Evolutionary conservation across 2,329 filamentous ascomycete genomes (phyloP).

Genomic region (Gnomoniopsis smithogilvyi): DNA sequence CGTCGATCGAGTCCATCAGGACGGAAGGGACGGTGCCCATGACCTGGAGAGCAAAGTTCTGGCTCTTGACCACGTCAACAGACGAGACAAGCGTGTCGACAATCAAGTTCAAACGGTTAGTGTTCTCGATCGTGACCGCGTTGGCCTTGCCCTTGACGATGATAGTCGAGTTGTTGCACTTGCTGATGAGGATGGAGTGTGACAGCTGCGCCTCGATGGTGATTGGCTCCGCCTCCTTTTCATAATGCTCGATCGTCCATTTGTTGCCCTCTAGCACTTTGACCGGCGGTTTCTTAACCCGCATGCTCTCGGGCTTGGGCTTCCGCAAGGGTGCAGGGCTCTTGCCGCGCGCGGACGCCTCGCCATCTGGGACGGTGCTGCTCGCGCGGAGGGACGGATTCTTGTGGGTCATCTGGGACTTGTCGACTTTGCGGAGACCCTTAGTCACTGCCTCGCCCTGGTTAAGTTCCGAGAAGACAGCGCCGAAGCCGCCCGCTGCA

Average conservation of each 20-base stretch:
- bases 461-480: conserved; percentile 91
- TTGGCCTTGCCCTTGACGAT: conserved; percentile 92
- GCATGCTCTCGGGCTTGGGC: conserved; percentile 82
- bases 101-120: conserved; percentile 75
- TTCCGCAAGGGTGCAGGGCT: conserved; percentile 86
- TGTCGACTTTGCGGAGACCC: conserved; percentile 88
- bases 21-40: conserved; percentile 82
- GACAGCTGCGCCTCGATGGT: conserved; percentile 78
- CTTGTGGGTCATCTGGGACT: conserved; percentile 97
- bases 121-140: conserved; percentile 94
- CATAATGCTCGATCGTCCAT: conserved; percentile 95
- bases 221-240: conserved; percentile 68
- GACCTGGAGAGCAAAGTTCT: conserved; percentile 93
- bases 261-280: conserved; percentile 86
- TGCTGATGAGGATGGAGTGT: conserved; percentile 88
- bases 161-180: conserved; percentile 87
- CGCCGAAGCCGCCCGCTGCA: conserved; percentile 63
- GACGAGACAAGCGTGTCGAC: conserved; percentile 87
- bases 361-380: conserved; percentile 64
- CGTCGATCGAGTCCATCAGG: conserved; percentile 89
- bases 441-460: conserved; percentile 85
- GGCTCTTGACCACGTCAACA: conserved; percentile 91
- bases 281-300: conserved; percentile 74
- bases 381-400: conserved; percentile 80
- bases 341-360: conserved; percentile 61